phyloP scores from a whole-genome alignment of 345 rosid species.

The Lepidium africanum region DNA sequence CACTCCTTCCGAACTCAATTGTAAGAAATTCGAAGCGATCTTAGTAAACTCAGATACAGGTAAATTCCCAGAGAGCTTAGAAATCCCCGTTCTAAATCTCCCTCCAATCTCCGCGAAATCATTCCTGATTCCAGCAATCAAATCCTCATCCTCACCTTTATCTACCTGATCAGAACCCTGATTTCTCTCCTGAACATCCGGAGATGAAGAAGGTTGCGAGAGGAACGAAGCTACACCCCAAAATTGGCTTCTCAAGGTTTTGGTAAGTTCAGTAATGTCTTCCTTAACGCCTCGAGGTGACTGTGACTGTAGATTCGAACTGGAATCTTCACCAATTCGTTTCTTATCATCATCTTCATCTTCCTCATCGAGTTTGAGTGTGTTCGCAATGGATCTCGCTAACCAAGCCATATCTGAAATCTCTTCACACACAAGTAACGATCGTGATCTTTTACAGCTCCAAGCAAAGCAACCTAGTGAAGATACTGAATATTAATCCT shows the following conservation, averaged over 20 bases:
- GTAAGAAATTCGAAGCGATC: conserved; percentile 41
- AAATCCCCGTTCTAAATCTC: conserved; percentile 43
- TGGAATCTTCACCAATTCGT: not conserved
- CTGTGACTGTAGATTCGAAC: not conserved
- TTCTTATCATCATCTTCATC: conserved; percentile 33
- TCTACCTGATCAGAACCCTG: conserved; percentile 19
- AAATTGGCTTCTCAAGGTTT: conserved; percentile 66
- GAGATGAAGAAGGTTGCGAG: conserved; percentile 37
- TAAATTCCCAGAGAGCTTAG: conserved; percentile 67
- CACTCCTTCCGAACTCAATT: conserved; percentile 33
- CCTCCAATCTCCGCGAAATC: conserved; percentile 43
- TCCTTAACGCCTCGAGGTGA: conserved; percentile 74
- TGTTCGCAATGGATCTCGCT: conserved; percentile 70
- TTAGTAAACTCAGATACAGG: conserved; percentile 38
- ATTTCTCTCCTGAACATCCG: conserved; percentile 18
- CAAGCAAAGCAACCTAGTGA: not conserved
- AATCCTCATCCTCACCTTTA: conserved; percentile 23
- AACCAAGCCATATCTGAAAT: conserved; percentile 69
- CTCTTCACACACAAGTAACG: conserved; percentile 2
- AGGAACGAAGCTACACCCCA: conserved; percentile 93
- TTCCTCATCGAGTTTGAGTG: conserved; percentile 68
- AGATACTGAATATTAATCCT: not conserved
- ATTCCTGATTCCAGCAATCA: conserved; percentile 21
- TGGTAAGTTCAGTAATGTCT: conserved; percentile 65
- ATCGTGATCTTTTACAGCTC: conserved; percentile 8